Base-by-base conservation (phyloP, 805 yeast species). In the Ogataea saltuana region DNA sequence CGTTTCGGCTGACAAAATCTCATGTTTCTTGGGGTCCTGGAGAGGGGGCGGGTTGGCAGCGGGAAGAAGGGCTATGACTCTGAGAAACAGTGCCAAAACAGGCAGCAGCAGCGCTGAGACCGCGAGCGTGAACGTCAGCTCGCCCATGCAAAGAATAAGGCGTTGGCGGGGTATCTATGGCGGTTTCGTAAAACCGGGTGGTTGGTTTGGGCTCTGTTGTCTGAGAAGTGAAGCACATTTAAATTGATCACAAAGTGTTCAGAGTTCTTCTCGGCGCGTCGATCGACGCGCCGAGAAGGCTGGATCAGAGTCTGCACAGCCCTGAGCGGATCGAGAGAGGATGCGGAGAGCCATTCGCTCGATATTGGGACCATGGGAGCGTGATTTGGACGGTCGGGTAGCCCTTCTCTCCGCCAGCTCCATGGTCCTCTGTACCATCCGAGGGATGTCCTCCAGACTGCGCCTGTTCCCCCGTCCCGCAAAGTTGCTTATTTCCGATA, bases 21-120 rank as follows among this genome's bases (percentile, higher is more conserved):
- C 7, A n/a, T 10, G 15, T 23, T 7, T 23, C 18, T 11, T 13
- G 25, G 9, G n/a, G 32, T 18, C 28, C 6, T 6, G 12, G 15
- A 10, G 31, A 25, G 20, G 34, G 27, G 16, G 25, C 6, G 33
- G 21, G 9, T 32, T 34, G 23, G 50, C 45, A 17, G 58, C 47
- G 4, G 67, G 67, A 16, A 62, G 46, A n/a, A 60, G 42, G 20
- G 33, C 17, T 2, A 59, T 44, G 4, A 60, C 12, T 17, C 39
- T 12, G 7, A 27, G 26, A 4, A 27, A 7, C 20, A 36, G 39
- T 3, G 21, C 22, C 15, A 27, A 2, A 10, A 27, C 11, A 20
- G 39, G 39, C 23, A 36, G 19, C 6, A 25, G 26, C 3, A 20
- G 10, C 12, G 11, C 18, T 16, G 40, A 13, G 11, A 23, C 20